Evolutionary conservation across 2,329 filamentous ascomycete species (phyloP).

Genomic region (Plectosphaerella plurivora): DNA sequence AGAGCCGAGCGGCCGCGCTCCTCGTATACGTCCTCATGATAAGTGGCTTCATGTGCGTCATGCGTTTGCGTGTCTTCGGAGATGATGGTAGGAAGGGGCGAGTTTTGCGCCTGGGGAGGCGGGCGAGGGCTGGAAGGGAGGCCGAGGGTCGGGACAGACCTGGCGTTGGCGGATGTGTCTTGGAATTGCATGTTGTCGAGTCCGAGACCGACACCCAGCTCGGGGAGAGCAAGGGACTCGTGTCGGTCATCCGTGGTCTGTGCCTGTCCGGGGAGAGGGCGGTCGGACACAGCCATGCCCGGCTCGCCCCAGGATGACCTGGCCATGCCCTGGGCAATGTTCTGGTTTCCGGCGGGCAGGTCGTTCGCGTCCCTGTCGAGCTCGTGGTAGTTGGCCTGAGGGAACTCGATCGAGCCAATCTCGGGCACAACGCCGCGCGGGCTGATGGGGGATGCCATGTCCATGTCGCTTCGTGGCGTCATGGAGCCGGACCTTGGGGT

Average conservation of each 20-base stretch:
- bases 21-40: slow-evolving; percentile 19
- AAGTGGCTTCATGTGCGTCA: slow-evolving; percentile 9
- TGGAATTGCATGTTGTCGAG: slow-evolving; percentile 10
- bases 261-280: not conserved
- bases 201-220: slow-evolving; percentile 13
- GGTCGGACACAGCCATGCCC: not conserved
- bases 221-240: slow-evolving; percentile 6
- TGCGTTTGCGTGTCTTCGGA: slow-evolving; percentile 27
- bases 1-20: slow-evolving; percentile 31
- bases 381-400: not conserved
- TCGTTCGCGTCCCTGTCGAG: slow-evolving; percentile 11
- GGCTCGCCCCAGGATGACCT: not conserved
- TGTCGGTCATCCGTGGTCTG: not conserved
- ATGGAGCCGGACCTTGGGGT: slow-evolving; percentile 21
- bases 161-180: slow-evolving; percentile 11
- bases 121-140: slow-evolving; percentile 24
- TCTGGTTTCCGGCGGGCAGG: slow-evolving; percentile 17
- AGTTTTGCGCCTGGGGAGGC: slow-evolving; percentile 20
- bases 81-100: slow-evolving; percentile 3
- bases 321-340: slow-evolving; percentile 21
- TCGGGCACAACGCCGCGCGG: slow-evolving; percentile 30
- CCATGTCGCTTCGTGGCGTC: slow-evolving; percentile 7
- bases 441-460: slow-evolving; percentile 8
- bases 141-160: slow-evolving; percentile 14
- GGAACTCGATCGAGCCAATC: slow-evolving; percentile 25